A percentile compares a stretch with the other conserved stretches of the same genome.
Evolutionary conservation across 2,329 filamentous ascomycete genomes (phyloP).

Genomic region (Colletotrichum abscissum): DNA sequence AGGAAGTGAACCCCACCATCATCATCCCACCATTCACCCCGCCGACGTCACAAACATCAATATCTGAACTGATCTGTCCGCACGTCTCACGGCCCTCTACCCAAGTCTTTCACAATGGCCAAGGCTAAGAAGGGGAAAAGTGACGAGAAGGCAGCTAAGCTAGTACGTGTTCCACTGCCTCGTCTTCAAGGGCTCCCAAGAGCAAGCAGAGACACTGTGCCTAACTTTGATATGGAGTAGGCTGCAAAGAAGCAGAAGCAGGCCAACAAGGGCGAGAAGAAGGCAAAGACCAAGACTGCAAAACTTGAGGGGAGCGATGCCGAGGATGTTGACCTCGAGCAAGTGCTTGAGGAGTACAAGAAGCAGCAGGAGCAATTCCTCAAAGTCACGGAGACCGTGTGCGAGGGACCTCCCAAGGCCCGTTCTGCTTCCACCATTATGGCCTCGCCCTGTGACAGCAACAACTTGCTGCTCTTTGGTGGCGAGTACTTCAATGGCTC

Average conservation of each 20-base stretch:
- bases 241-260: constrained; percentile 81
- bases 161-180: constrained; percentile 45
- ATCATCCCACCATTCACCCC: constrained; percentile 29
- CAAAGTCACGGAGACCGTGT: constrained; percentile 87
- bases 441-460: constrained; percentile 85
- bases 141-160: constrained; percentile 63
- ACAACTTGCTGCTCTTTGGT: constrained; percentile 91
- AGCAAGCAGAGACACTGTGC: constrained; percentile 13
- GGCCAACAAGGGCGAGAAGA: constrained; percentile 91
- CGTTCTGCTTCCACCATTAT: constrained; percentile 85
- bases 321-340: constrained; percentile 93
- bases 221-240: constrained; percentile 42
- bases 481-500: constrained; percentile 97
- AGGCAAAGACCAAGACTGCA: constrained; percentile 76
- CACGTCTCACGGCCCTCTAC: background rate
- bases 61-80: background rate
- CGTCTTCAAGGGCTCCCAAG: background rate
- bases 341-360: constrained; percentile 91
- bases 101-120: constrained; percentile 50
- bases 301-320: constrained; percentile 85
- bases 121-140: constrained; percentile 62
- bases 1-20: constrained; percentile 32
- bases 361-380: constrained; percentile 93
- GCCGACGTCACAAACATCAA: constrained; percentile 32
- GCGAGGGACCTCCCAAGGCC: constrained; percentile 77